Base-by-base conservation (phyloP, 2,329 filamentous ascomycete genomes). In the Myriosclerotinia duriaeana region DNA sequence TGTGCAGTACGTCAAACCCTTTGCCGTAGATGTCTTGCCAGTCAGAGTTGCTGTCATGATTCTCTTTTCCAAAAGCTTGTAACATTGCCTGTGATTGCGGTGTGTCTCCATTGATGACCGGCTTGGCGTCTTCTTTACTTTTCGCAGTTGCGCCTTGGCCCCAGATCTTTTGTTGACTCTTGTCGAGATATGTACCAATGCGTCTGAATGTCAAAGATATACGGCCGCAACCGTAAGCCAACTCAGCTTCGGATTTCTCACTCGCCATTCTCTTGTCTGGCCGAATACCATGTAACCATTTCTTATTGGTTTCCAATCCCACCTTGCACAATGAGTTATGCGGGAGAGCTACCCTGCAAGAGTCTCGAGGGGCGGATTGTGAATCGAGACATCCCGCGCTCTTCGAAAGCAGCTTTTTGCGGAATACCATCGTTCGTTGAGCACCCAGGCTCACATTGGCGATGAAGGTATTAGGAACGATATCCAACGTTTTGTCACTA, bases 361-460 rank as follows among this genome's bases (percentile, higher is more conserved):
- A 68, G 66, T 67, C 75, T 73, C 63, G 74, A 44, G 53, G 52
- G 38, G 52, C 38, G n/a, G 54, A 70, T 55, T 73, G 71, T 26
- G 72, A 52, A 71, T 50, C 54, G 36, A 71, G 34, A 67, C 46
- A 53, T 22, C 69, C 66, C 36, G 72, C 74, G 72, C 78, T 78
- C 74, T 80, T 83, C 40, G 80, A 79, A 52, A 75, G 76, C 69
- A 90, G 89, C 79, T 96, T 97, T 14, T 90, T 94, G 62, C 95
- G 87, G 46, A 99, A 85, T 0, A 91, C 84, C 93, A 98, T 97
- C 2, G 88, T 93, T 64, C 95, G 84, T 78, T 96, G 89, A 0
- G 94, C 93, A 1, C 95, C 95, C 9, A n/a, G 98, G 84, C 92
- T 97, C 60, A 97, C 87, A 75, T 98, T 99, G 71, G 93, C 92